A percentile compares a stretch with the other conserved stretches of the same genome.
Conservation (phyloP, 306 rosid species). For the Lathyrus tuberosus region DNA sequence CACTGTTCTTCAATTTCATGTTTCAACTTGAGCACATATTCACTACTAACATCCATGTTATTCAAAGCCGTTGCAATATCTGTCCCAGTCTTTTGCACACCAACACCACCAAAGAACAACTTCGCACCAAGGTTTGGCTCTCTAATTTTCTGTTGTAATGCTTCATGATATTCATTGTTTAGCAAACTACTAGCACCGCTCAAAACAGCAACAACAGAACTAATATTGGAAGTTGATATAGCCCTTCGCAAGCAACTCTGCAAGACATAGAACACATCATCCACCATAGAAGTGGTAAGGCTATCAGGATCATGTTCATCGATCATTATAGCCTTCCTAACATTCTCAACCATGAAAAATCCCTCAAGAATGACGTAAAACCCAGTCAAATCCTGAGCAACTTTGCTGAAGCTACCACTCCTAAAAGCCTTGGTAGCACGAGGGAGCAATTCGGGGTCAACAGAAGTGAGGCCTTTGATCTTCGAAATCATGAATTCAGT, state of each 20-base stretch:
- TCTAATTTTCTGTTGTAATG: slow-evolving; percentile 78
- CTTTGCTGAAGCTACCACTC: slow-evolving; percentile 89
- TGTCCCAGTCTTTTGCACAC: slow-evolving; percentile 83
- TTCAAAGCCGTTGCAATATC: slow-evolving; percentile 90
- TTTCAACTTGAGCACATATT: slow-evolving; percentile 84
- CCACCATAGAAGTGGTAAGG: slow-evolving; percentile 96
- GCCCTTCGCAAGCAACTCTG: slow-evolving; percentile 93
- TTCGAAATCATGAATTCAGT: slow-evolving; percentile 84
- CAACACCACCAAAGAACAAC: slow-evolving; percentile 90
- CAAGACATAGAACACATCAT: slow-evolving; percentile 91
- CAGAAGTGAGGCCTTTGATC: slow-evolving; percentile 78
- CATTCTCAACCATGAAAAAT: slow-evolving; percentile 96
- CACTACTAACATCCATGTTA: slow-evolving; percentile 88
- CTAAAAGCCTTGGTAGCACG: slow-evolving; percentile 87
- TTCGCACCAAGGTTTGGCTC: slow-evolving; percentile 94
- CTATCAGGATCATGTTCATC: slow-evolving; percentile 87
- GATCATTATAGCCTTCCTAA: slow-evolving; percentile 83
- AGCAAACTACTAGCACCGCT: slow-evolving; percentile 88
- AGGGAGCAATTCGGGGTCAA: slow-evolving; percentile 85
- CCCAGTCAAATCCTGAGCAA: slow-evolving; percentile 82
- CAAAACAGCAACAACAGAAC: slow-evolving; percentile 84
- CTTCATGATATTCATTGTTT: slow-evolving; percentile 86
- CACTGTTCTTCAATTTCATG: slow-evolving; percentile 95
- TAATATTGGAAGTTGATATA: slow-evolving; percentile 82
- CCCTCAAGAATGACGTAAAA: slow-evolving; percentile 92